A percentile compares a stretch with the other conserved stretches of the same genome.
phyloP scores from a whole-genome alignment of 108 stramenopile species.

The Skeletonema menzelii region DNA sequence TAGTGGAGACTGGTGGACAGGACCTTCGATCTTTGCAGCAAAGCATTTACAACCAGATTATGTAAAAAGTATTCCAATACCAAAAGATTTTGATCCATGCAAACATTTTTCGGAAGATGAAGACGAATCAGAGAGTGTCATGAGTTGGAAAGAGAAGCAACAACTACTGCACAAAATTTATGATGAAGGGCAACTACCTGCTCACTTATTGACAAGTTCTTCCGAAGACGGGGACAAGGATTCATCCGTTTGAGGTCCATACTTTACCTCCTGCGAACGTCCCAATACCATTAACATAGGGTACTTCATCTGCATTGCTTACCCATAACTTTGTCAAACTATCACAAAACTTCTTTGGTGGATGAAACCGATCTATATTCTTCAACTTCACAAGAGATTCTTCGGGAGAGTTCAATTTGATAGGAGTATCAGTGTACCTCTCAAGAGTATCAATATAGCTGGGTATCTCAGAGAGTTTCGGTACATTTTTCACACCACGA shows the following conservation, averaged over 20 bases:
- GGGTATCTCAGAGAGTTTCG: conserved; percentile 24
- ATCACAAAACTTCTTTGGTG: conserved; percentile 45
- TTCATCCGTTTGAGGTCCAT: not conserved
- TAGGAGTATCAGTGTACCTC: conserved; percentile 22
- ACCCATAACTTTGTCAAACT: conserved; percentile 35
- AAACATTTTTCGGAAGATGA: conserved; percentile 9
- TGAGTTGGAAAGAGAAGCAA: conserved; percentile 23
- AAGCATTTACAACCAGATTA: conserved; percentile 26
- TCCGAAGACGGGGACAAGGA: not conserved
- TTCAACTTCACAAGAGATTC: conserved; percentile 22
- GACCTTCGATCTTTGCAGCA: conserved; percentile 17
- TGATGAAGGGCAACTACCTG: conserved; percentile 11
- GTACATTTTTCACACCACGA: conserved; percentile 31
- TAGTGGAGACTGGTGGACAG: conserved; percentile 32
- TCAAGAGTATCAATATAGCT: conserved; percentile 32
- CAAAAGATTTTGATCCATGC: conserved; percentile 10
- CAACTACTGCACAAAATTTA: conserved; percentile 14
- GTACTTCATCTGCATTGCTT: conserved; percentile 34
- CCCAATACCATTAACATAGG: conserved; percentile 39
- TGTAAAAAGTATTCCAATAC: conserved; percentile 19
- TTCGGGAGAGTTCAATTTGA: conserved; percentile 1
- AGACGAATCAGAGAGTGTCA: not conserved
- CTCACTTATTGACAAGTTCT: not conserved
- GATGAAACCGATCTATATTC: conserved; percentile 32
- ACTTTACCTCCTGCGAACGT: not conserved